A percentile compares a stretch with the other conserved stretches of the same genome.
phyloP scores from a whole-genome alignment of 441 rosid genomes.

The Manihot esculenta region DNA sequence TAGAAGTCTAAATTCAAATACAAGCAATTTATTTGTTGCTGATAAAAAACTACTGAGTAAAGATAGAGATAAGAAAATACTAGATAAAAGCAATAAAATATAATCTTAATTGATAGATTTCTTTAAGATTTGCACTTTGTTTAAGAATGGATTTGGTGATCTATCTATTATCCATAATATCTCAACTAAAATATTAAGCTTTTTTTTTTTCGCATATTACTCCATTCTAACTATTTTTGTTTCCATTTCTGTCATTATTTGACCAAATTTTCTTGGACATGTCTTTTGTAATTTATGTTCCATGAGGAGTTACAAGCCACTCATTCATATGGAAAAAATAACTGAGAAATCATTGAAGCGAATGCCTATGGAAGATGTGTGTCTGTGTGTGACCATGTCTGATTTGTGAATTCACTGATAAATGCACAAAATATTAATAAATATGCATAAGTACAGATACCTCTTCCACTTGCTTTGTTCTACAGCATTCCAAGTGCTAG shows the following conservation, averaged over 20 bases:
- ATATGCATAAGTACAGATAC: conserved; percentile 36
- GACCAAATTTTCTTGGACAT: conserved; percentile 3
- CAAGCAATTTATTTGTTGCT: no score
- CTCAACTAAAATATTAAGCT: background rate
- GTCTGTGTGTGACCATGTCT: background rate
- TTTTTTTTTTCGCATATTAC: background rate
- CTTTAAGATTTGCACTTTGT: no score
- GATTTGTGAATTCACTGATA: background rate
- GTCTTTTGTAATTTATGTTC: background rate
- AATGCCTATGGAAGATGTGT: background rate
- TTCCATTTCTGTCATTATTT: background rate
- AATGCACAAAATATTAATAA: background rate
- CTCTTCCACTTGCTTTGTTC: conserved; percentile 98
- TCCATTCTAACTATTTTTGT: background rate
- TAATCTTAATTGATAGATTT: no score
- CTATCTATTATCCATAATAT: no score
- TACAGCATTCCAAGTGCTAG: conserved; percentile 95
- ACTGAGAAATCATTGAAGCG: conserved; percentile 4
- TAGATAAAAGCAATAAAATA: no score
- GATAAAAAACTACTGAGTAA: no score
- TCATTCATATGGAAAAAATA: background rate
- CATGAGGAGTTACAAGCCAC: background rate
- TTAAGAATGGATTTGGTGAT: no score
- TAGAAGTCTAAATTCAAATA: no score
- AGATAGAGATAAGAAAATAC: no score